These are phyloP conservation scores for Volutella citrinella DNA, from an alignment of 2,329 filamentous ascomycete species.

Conservation along the genomic window DNA sequence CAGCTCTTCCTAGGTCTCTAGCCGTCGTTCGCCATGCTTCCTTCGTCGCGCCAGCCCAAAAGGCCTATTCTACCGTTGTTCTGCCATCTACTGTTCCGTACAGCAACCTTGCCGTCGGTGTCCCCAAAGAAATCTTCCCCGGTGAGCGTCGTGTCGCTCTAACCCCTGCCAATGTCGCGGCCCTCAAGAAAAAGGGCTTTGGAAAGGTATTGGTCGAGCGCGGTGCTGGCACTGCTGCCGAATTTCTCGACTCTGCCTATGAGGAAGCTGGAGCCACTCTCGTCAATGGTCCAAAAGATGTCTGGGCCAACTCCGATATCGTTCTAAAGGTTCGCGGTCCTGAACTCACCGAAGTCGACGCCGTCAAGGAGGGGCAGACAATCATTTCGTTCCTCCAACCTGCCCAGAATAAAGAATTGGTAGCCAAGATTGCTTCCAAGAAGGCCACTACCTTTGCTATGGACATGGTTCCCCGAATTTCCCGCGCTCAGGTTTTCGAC, in stretches of 20 bases:
- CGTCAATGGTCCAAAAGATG: constrained; percentile 61
- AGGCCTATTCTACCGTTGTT: constrained; percentile 38
- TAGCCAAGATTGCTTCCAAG: constrained; percentile 67
- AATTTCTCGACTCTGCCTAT: constrained; percentile 76
- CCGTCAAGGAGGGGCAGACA: constrained; percentile 66
- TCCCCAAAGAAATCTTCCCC: constrained; percentile 75
- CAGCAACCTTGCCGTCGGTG: constrained; percentile 69
- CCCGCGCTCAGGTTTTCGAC: constrained; percentile 83
- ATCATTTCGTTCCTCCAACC: constrained; percentile 84
- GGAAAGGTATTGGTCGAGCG: constrained; percentile 73
- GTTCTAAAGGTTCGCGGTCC: constrained; percentile 82
- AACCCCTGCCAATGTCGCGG: constrained; percentile 77
- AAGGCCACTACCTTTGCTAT: constrained; percentile 81
- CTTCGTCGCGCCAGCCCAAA: constrained; percentile 19
- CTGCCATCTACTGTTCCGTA: constrained; percentile 59
- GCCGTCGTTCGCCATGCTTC: constrained; percentile 40
- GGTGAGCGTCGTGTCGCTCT: constrained; percentile 81
- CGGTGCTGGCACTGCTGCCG: constrained; percentile 73
- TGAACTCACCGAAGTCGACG: constrained; percentile 64
- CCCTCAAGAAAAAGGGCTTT: constrained; percentile 85
- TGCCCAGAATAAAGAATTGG: constrained; percentile 71
- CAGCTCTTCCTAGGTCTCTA: constrained; percentile 29
- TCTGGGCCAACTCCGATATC: constrained; percentile 76
- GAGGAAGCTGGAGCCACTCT: constrained; percentile 74
- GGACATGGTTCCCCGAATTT: constrained; percentile 91